Evolutionary conservation across 2,329 filamentous ascomycete genomes (phyloP).

Genomic region (Microdochium nivale): DNA sequence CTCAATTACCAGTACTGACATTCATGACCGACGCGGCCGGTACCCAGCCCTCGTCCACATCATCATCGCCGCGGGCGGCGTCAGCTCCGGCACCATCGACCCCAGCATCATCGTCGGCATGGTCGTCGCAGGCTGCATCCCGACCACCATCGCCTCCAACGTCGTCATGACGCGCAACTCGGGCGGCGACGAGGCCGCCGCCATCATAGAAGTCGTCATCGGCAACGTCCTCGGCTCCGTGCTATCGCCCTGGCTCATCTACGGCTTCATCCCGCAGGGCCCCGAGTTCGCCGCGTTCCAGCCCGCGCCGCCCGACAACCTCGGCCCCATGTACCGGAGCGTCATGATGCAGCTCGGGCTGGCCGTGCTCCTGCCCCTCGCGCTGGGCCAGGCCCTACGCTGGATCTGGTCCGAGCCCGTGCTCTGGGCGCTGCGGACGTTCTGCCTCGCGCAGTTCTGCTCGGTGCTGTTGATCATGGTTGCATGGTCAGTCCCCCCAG

Average conservation of each 20-base stretch:
- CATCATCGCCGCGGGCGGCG: constrained; percentile 34
- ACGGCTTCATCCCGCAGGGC: constrained; percentile 46
- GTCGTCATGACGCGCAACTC: constrained; percentile 65
- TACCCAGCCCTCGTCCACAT: constrained; percentile 37
- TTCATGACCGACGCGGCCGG: no score
- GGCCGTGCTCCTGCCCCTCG: constrained; percentile 56
- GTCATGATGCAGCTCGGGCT: constrained; percentile 63
- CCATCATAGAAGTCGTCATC: constrained; percentile 60
- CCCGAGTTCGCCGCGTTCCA: constrained; percentile 48
- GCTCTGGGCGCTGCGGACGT: constrained; percentile 40
- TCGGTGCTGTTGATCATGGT: constrained; percentile 38
- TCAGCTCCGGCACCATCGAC: constrained; percentile 49
- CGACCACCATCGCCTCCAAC: constrained; percentile 66
- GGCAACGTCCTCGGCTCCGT: constrained; percentile 64
- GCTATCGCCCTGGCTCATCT: constrained; percentile 54
- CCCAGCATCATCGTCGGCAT: constrained; percentile 59
- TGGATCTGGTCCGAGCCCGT: constrained; percentile 40
- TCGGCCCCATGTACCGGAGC: constrained; percentile 53
- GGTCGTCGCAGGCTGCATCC: constrained; percentile 57
- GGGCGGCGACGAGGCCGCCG: constrained; percentile 57
- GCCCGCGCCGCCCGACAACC: constrained; percentile 39
- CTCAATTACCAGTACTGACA: background rate
- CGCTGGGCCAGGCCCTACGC: constrained; percentile 52
- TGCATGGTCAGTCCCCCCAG: constrained; percentile 37
- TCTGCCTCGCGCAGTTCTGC: constrained; percentile 42